Base-by-base conservation (phyloP, 2,329 filamentous ascomycete genomes). In the Leptographium galeiforme region DNA sequence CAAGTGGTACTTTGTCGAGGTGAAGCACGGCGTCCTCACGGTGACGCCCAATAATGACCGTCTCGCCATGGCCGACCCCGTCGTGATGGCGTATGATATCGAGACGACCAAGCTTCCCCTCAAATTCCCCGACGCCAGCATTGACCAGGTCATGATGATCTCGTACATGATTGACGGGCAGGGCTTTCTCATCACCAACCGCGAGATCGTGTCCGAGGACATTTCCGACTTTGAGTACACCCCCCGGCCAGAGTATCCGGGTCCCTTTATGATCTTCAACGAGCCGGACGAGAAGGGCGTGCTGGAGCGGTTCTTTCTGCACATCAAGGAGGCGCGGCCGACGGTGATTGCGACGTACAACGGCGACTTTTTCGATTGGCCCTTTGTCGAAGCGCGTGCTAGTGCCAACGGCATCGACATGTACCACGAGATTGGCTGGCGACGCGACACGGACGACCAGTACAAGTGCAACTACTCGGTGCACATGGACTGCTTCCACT, bases 291-390 rank as follows among this genome's bases (percentile, higher is more conserved):
- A 98, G 68, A 93, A 93, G 67, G 79, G 77, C 1, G 66, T 95
- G 2, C 74, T 98, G 25, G 91, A 97, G 64, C 78, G 93, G 16
- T 98, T 98, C 70, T 97, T 98, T 63, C 75, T 87, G 43, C 93
- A 96, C 67, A 86, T 98, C 68, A 97, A 98, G 63, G 89, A 95
- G 66, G 89, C 89, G 1, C 81, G 86, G 56, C 93, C 93, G 0
- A 97, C 90, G 0, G 91, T 98, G 54, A 98, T 98, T 66, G 91
- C 94, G 39, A 98, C 93, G n/a, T 98, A 98, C 77, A 98, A 98
- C 88, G 93, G 93, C 72, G 93, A 98, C 73, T 98, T 98, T 67
- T 98, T 98, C 82, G 93, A 98, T 84, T 98, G 93, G 93, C 91
- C 93, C 0, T 98, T 94, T 64, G 89, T 98, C 30, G 93, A 98